Percentiles rank a stretch among this genome's conserved stretches.
These are phyloP conservation scores for Scopulariopsis brevicaulis DNA, from an alignment of 2,329 filamentous ascomycete species.

Conservation along the genomic window DNA sequence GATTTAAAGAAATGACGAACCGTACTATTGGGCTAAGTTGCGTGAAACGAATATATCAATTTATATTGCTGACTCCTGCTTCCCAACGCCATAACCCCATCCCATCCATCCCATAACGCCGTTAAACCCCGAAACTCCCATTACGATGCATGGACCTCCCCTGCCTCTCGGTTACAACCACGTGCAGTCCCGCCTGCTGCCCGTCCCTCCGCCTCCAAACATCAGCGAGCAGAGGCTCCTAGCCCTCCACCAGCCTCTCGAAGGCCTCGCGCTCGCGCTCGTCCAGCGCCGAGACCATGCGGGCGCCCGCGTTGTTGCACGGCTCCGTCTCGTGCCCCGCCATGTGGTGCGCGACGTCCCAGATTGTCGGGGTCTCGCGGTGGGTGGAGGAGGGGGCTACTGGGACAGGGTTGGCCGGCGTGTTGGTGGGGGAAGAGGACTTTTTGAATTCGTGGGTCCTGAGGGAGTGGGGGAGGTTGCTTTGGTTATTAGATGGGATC, in stretches of 20 bases:
- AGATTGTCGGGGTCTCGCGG: not conserved
- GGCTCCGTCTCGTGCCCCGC: not conserved
- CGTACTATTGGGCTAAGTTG: not conserved
- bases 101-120: not conserved
- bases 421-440: not conserved
- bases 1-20: not conserved
- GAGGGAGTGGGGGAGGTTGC: constrained; percentile 1
- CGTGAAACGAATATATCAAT: not conserved
- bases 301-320: not conserved
- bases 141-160: not conserved
- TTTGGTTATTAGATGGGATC: not conserved
- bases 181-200: not conserved
- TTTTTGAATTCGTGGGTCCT: not conserved
- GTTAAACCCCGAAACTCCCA: not conserved
- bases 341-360: constrained; percentile 1
- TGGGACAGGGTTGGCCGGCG: not conserved
- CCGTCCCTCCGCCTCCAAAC: not conserved
- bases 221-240: not conserved
- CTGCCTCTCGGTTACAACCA: not conserved
- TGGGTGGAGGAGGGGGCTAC: not conserved
- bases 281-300: not conserved
- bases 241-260: constrained; percentile 1
- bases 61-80: not conserved
- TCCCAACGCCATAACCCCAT: not conserved
- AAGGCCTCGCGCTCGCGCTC: not conserved